A percentile compares a stretch with the other conserved stretches of the same genome.
Conservation (phyloP, 805 yeast species). For the Wickerhamiella lipophila region DNA sequence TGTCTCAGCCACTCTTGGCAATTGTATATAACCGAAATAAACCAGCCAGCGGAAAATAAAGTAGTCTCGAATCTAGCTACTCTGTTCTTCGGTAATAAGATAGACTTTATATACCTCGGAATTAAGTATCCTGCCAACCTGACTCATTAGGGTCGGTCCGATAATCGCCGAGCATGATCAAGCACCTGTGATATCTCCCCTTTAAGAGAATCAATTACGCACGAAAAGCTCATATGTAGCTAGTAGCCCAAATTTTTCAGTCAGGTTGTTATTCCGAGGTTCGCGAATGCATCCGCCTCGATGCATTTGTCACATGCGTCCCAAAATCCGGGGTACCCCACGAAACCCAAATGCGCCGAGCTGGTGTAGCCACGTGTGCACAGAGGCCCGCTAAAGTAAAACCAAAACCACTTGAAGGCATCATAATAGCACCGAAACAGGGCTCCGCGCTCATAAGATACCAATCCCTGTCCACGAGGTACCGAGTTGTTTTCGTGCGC, state of each 20-base stretch:
- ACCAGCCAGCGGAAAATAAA: too few species aligned
- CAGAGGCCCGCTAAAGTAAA: not conserved
- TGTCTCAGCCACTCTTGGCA: too few species aligned
- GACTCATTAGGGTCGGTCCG: conserved; percentile 3
- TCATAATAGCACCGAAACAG: too few species aligned
- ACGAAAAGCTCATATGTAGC: not conserved
- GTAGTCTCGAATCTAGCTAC: too few species aligned
- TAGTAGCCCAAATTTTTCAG: not conserved
- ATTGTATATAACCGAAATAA: too few species aligned
- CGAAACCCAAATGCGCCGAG: not conserved
- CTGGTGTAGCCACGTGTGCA: not conserved
- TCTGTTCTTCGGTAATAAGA: too few species aligned
- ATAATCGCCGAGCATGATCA: not conserved
- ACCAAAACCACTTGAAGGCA: too few species aligned
- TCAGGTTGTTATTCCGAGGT: not conserved
- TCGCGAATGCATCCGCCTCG: not conserved
- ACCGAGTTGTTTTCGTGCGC: not conserved
- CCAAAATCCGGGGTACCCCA: conserved; percentile 7
- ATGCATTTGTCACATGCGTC: conserved; percentile 4
- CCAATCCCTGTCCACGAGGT: too few species aligned
- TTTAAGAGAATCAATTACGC: not conserved
- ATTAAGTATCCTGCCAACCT: not conserved
- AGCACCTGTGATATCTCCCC: not conserved
- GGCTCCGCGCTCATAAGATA: too few species aligned
- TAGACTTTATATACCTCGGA: too few species aligned